These are phyloP conservation scores for Penicillium italicum DNA, from an alignment of 2,329 filamentous ascomycete genomes.

Conservation along the genomic window DNA sequence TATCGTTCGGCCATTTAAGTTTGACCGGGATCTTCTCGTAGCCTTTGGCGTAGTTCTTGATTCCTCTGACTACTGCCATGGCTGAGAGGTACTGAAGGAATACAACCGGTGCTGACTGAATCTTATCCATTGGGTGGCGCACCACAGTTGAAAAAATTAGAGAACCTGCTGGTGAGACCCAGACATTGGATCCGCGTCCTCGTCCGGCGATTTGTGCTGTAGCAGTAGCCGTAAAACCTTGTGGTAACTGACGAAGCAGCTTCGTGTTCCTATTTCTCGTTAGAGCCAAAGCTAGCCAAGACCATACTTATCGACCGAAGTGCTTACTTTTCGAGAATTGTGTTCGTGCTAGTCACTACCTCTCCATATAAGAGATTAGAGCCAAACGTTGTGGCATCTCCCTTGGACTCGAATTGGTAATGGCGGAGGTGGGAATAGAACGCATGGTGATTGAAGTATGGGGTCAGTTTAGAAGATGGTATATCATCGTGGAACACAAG, in stretches of 20 bases:
- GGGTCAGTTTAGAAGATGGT: constrained; percentile 70
- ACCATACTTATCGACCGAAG: not conserved
- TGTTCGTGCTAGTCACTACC: constrained; percentile 91
- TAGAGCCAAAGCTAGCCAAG: not conserved
- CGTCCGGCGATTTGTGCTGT: constrained; percentile 84
- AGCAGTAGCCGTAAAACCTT: constrained; percentile 82
- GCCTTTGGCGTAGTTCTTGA: constrained; percentile 72
- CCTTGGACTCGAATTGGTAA: constrained; percentile 59
- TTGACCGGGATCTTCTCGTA: constrained; percentile 75
- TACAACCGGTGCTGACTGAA: constrained; percentile 71
- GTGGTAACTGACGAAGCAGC: constrained; percentile 70
- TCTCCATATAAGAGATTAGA: constrained; percentile 79
- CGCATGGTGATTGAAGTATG: constrained; percentile 77
- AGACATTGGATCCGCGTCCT: constrained; percentile 87
- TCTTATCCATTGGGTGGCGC: constrained; percentile 73
- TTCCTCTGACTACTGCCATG: constrained; percentile 78
- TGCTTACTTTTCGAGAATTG: constrained; percentile 76
- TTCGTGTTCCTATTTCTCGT: constrained; percentile 62
- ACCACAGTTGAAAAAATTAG: constrained; percentile 87
- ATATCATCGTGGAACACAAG: constrained; percentile 70
- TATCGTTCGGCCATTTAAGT: constrained; percentile 97
- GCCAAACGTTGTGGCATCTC: constrained; percentile 65
- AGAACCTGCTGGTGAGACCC: constrained; percentile 83
- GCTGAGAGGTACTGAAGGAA: constrained; percentile 93
- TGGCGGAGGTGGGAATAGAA: constrained; percentile 69